Base-by-base conservation (phyloP, 1,284 basidiomycete genomes). In the Ustilago nuda region DNA sequence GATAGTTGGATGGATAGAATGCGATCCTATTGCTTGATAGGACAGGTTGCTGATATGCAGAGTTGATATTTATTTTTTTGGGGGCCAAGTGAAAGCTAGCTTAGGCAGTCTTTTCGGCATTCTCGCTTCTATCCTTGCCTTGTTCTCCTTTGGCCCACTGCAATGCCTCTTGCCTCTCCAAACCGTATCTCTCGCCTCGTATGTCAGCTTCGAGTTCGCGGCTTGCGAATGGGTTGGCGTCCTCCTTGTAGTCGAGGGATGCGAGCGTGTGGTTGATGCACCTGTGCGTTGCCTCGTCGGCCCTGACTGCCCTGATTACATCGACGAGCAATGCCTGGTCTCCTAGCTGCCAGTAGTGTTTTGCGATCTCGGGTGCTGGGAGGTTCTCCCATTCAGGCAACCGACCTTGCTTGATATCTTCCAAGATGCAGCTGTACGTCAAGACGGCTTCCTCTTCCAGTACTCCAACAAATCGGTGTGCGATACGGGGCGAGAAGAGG, bases 381-480 rank as follows among this genome's bases (percentile, higher is more conserved):
- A 78, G 66, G 48, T 86, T 79, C 32, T 85, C 81, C 95, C 95
- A 98, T 86, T 93, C 92, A 0, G 95, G 94, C 59, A 98, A 88
- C 51, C 90, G 90, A 15, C 94, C 94, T n/a, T 89, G 89, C 84
- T 95, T 92, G 27, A 98, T 88, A 70, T 98, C 94, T 54, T 90
- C 83, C 73, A 97, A 94, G 84, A 92, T 92, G 76, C 90, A 89
- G 7, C 94, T 93, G 86, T 79, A 72, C n/a, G 66, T 78, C 33
- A 72, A 32, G 6, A 96, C 94, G 4, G 95, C 95, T 86, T 98
- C 95, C 87, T 98, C 95, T 84, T 98, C 96, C 9, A 99, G 89
- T 82, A 94, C 88, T n/a, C 90, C 96, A 52, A 98, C 95, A 85
- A 98, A 98, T 36, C 96, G 92, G 87, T 98, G 96, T 73, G 93